Evolutionary conservation across 352 stramenopile genomes (phyloP).

Genomic region (Phytophthora quininea): DNA sequence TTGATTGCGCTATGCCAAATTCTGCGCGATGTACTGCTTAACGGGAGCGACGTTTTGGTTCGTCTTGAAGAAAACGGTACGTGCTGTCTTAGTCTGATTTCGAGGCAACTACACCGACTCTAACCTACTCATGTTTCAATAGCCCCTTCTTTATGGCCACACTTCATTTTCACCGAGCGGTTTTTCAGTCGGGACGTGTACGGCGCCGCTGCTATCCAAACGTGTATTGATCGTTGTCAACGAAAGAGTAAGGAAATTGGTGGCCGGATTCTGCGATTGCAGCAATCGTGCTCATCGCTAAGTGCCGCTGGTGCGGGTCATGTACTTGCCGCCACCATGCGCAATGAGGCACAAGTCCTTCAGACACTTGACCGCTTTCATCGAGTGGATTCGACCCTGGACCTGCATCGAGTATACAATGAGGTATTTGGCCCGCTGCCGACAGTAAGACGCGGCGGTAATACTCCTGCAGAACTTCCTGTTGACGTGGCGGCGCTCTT

Average conservation of each 20-base stretch:
- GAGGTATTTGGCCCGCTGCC: conserved; percentile 71
- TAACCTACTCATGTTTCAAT: conserved; percentile 11
- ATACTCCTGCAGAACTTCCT: conserved; percentile 45
- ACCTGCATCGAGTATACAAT: conserved; percentile 74
- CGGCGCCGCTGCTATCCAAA: conserved; percentile 48
- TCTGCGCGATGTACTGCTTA: conserved; percentile 73
- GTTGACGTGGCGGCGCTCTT: conserved; percentile 76
- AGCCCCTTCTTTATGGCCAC: conserved; percentile 76
- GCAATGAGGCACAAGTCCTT: conserved; percentile 82
- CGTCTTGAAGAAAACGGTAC: conserved; percentile 83
- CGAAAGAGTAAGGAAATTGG: conserved; percentile 59
- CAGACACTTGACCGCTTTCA: conserved; percentile 84
- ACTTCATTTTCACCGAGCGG: conserved; percentile 68
- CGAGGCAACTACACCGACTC: not conserved
- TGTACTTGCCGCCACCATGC: conserved; percentile 44
- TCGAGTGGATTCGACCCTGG: conserved; percentile 70
- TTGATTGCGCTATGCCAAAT: conserved; percentile 72
- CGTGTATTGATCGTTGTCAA: conserved; percentile 56
- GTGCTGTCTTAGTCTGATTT: conserved; percentile 11
- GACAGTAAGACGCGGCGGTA: conserved; percentile 24
- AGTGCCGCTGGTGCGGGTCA: conserved; percentile 33
- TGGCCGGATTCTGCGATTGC: conserved; percentile 71
- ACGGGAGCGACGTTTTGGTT: conserved; percentile 74
- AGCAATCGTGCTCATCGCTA: conserved; percentile 50
- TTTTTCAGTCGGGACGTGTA: conserved; percentile 77